Evolutionary conservation across 2,329 filamentous ascomycete species (phyloP).

Genomic region (Diaporthe caulivora): DNA sequence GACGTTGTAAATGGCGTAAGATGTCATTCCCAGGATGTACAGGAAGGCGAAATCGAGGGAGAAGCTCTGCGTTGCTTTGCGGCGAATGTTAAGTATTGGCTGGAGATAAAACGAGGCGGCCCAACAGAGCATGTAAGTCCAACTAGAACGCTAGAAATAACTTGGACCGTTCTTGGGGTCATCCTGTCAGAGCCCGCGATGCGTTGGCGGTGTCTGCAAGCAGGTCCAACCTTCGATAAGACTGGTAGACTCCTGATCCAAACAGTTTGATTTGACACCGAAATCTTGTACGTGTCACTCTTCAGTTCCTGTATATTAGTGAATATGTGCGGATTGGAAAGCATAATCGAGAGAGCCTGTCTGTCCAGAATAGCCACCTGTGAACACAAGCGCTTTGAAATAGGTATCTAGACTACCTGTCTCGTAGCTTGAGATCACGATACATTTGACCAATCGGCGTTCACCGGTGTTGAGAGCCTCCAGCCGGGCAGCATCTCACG

Average conservation of each 20-base stretch:
- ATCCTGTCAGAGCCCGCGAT: neutral
- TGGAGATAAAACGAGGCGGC: slow-evolving; percentile 23
- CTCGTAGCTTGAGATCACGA: too few relatives aligned
- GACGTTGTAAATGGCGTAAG: slow-evolving; percentile 22
- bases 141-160: slow-evolving; percentile 20
- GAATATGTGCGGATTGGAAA: too few relatives aligned
- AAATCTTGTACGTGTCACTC: neutral
- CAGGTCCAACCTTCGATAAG: neutral
- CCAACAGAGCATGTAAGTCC: slow-evolving; percentile 31
- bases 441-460: too few relatives aligned
- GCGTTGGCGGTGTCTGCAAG: neutral
- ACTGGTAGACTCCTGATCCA: neutral
- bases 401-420: too few relatives aligned
- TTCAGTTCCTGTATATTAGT: neutral
- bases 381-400: too few relatives aligned
- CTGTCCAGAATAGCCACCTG: too few relatives aligned
- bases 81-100: slow-evolving; percentile 21
- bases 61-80: slow-evolving; percentile 20
- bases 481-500: too few relatives aligned
- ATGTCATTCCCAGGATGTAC: slow-evolving; percentile 25
- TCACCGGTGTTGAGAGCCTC: too few relatives aligned
- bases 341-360: too few relatives aligned
- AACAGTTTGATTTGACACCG: neutral
- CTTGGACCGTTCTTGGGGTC: neutral
- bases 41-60: slow-evolving; percentile 29